Evolutionary conservation across 257 asterid species (phyloP).

Genomic region (Primulina tabacum): DNA sequence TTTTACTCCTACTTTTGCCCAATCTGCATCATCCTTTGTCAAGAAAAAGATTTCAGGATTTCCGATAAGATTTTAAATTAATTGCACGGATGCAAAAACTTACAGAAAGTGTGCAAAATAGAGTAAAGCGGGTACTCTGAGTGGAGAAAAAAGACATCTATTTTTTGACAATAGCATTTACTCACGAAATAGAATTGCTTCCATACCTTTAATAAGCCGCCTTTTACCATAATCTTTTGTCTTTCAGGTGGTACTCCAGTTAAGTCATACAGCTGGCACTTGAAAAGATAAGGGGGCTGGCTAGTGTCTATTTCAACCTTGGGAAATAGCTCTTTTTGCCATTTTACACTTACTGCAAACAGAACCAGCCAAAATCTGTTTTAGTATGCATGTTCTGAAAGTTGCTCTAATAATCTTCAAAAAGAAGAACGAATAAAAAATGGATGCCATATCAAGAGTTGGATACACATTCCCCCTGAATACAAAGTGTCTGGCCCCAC

Average conservation of each 20-base stretch:
- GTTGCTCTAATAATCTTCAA: slow-evolving; percentile 11
- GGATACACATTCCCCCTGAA: background rate
- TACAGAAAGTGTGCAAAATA: slow-evolving; percentile 15
- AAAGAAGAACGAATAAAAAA: slow-evolving; percentile 1
- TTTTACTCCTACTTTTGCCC: slow-evolving; percentile 89
- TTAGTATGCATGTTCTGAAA: slow-evolving; percentile 8
- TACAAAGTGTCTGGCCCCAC: background rate
- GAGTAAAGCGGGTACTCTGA: slow-evolving; percentile 19
- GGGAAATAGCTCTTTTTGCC: slow-evolving; percentile 85
- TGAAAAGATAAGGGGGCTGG: slow-evolving; percentile 87
- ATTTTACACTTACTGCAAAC: slow-evolving; percentile 86
- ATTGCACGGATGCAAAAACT: slow-evolving; percentile 1
- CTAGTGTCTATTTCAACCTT: slow-evolving; percentile 85
- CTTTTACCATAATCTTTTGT: slow-evolving; percentile 98
- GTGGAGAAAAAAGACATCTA: slow-evolving; percentile 1
- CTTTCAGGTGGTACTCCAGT: slow-evolving; percentile 99
- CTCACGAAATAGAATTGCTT: slow-evolving; percentile 8
- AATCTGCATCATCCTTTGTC: slow-evolving; percentile 83
- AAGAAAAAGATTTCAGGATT: slow-evolving; percentile 25
- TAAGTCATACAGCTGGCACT: slow-evolving; percentile 89
- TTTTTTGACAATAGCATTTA: background rate
- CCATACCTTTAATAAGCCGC: slow-evolving; percentile 89
- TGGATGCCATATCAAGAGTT: background rate
- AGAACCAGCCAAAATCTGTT: slow-evolving; percentile 19
- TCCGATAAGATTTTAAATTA: slow-evolving; percentile 6